Conservation (phyloP, 2,329 filamentous ascomycete species). For the Aspergillus hiratsukae region DNA sequence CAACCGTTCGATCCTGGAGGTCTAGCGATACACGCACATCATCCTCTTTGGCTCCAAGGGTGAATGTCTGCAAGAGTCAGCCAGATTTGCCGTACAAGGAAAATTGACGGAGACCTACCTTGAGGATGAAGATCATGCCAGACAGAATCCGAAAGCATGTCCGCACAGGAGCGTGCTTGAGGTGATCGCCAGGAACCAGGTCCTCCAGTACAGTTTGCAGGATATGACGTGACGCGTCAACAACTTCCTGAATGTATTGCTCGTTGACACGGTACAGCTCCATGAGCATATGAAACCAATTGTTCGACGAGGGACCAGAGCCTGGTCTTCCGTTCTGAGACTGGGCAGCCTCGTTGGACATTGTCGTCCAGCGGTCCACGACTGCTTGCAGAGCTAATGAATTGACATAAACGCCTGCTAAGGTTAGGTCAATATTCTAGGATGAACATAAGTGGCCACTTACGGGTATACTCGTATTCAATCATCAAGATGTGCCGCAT, state of each 20-base stretch:
- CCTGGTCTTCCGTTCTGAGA: constrained; percentile 23
- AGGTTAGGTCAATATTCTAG: constrained; percentile 8
- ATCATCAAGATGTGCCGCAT: constrained; percentile 78
- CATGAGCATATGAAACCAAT: constrained; percentile 38
- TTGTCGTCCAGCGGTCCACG: constrained; percentile 83
- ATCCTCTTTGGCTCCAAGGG: constrained; percentile 58
- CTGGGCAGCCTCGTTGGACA: constrained; percentile 44
- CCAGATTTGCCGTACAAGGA: not conserved
- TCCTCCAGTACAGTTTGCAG: constrained; percentile 57
- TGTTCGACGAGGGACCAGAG: constrained; percentile 26
- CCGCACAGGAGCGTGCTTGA: constrained; percentile 59
- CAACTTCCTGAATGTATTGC: constrained; percentile 58
- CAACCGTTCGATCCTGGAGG: constrained; percentile 55
- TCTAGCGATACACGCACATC: constrained; percentile 56
- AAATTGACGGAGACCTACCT: constrained; percentile 36
- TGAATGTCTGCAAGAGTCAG: constrained; percentile 48
- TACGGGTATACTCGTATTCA: constrained; percentile 91
- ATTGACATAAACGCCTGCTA: constrained; percentile 70
- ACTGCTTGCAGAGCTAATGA: constrained; percentile 91
- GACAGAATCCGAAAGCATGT: constrained; percentile 63
- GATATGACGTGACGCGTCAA: constrained; percentile 58
- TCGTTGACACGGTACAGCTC: constrained; percentile 55
- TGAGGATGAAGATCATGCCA: constrained; percentile 61
- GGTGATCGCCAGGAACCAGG: constrained; percentile 53
- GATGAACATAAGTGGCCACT: constrained; percentile 16